Base-by-base conservation (phyloP, 1,284 basidiomycete genomes). In the Ganoderma resinaceum region DNA sequence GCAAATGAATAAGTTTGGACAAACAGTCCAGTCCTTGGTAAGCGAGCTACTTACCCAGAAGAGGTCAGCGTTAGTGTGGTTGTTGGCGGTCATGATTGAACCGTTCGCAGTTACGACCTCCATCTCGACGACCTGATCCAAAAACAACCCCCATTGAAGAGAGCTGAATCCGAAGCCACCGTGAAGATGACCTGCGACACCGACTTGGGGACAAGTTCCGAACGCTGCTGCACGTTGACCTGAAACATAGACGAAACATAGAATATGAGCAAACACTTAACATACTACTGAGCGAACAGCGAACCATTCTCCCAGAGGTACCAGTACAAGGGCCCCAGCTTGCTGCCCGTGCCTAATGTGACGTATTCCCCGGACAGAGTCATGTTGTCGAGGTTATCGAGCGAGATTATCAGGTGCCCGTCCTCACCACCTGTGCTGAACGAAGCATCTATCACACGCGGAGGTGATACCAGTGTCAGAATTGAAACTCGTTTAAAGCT, bases 41-140 rank as follows among this genome's bases (percentile, higher is more conserved):
- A 26, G 6, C 11, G 37, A 46, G 3, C 8, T 9, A 23, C 58
- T 23, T 40, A 26, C 84, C 78, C 80, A 84, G 72, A 82, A 83
- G 8, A 85, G 74, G 63, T 85, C 81, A 26, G 72, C 35, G 18
- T 77, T 71, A 31, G 77, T 75, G 23, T 74, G 76, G 5, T 82
- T 80, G 69, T 75, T 85, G 1, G 84, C 83, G 16, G 75, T 83
- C n/a, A 83, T 65, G 6, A 86, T 73, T 11, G 78, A 79, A 0
- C 88, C 88, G 66, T 86, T 77, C 0, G 84, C 83, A 3, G 82
- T 82, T 11, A 90, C 86, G 23, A 90, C 58, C 38, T 60, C 58
- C 58, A 60, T 60, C 58, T 60, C 58, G 23, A 60, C 58, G 23
- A 60, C 58, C 58, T 60, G 58, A 23, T 60, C 58, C 23, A 60